Percentiles rank a stretch among this genome's conserved stretches.
Conservation (phyloP, 768 basidiomycete genomes). For the Naganishia randhawae region DNA sequence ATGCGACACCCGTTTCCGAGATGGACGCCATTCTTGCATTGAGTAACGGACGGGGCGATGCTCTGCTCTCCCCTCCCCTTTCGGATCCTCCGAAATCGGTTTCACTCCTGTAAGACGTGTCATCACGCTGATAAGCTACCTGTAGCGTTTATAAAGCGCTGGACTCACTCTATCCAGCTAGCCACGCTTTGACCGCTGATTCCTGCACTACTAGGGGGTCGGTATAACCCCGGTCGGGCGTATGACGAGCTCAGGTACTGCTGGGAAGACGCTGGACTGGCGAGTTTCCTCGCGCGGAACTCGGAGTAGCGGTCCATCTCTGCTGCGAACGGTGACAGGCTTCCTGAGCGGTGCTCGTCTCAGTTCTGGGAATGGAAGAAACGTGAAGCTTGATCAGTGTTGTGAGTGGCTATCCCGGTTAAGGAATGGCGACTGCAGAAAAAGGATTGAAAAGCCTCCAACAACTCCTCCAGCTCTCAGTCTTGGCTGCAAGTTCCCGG, state of each 20-base stretch:
- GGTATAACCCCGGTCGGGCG: not conserved
- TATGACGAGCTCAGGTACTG: not conserved
- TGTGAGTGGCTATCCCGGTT: too few species aligned
- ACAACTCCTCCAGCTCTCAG: too few species aligned
- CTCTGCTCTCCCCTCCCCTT: not conserved
- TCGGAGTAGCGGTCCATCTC: conserved; percentile 8
- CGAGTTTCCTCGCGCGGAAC: conserved; percentile 20
- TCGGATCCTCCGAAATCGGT: conserved; percentile 19
- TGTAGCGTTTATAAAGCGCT: not conserved
- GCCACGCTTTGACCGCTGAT: conserved; percentile 7
- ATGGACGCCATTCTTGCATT: conserved; percentile 10
- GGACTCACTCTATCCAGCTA: conserved; percentile 16
- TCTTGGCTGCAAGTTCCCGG: too few species aligned
- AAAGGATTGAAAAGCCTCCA: too few species aligned
- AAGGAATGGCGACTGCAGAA: too few species aligned
- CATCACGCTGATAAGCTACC: not conserved
- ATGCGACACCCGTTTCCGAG: not conserved
- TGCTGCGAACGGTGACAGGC: not conserved
- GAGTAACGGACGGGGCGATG: not conserved
- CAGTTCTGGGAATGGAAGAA: too few species aligned
- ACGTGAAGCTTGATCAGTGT: too few species aligned
- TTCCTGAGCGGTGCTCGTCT: too few species aligned
- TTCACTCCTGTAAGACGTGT: conserved; percentile 1
- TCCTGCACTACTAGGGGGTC: not conserved
- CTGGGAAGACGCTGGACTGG: not conserved